These are phyloP conservation scores for Pythium folliculosum DNA, from an alignment of 352 stramenopile genomes.

Conservation along the genomic window DNA sequence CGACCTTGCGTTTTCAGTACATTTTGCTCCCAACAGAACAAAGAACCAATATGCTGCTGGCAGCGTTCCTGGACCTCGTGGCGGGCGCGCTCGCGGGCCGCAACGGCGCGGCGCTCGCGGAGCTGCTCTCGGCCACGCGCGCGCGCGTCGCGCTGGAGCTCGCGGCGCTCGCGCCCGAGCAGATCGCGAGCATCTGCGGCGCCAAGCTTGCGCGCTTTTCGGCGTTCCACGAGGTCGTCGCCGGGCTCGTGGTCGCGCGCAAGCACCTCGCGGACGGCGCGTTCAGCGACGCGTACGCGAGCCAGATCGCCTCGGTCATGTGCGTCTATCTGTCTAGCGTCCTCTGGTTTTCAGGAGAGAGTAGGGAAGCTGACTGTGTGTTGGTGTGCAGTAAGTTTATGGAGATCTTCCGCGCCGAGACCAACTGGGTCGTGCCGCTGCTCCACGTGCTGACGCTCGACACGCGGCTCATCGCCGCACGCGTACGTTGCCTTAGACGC, in stretches of 20 bases:
- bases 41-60: constrained; percentile 50
- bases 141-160: constrained; percentile 42
- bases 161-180: constrained; percentile 41
- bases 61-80: constrained; percentile 63
- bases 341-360: not conserved
- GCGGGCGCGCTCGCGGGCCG: constrained; percentile 46
- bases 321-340: constrained; percentile 28
- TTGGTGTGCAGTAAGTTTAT: constrained; percentile 73
- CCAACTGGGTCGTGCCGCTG: constrained; percentile 85
- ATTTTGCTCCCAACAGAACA: not conserved
- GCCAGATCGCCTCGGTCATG: constrained; percentile 75
- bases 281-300: constrained; percentile 61
- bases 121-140: constrained; percentile 51
- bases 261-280: constrained; percentile 47
- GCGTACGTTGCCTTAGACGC: constrained; percentile 31
- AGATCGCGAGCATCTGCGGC: constrained; percentile 55
- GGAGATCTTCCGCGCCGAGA: constrained; percentile 82
- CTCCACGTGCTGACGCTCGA: constrained; percentile 82
- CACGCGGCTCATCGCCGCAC: constrained; percentile 67
- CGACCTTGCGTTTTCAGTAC: not conserved
- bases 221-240: constrained; percentile 58
- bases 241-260: constrained; percentile 63
- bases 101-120: constrained; percentile 52
- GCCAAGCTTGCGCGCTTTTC: constrained; percentile 60
- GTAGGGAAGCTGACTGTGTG: not conserved